Base-by-base conservation (phyloP, 345 rosid genomes). In the Gynandropsis gynandra region DNA sequence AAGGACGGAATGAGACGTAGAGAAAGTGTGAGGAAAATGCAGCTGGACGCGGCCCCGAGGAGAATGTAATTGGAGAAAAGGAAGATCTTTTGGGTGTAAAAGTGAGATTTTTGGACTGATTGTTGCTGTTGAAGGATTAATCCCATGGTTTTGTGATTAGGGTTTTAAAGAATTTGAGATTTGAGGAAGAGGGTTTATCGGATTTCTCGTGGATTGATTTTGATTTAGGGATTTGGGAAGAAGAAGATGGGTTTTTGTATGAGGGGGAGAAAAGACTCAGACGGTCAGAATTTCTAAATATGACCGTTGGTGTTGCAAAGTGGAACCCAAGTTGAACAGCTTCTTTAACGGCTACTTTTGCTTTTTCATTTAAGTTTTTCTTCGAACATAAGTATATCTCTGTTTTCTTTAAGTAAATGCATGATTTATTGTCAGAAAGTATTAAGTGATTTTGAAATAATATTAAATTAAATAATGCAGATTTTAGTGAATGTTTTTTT, bases 21-120 rank as follows among this genome's bases (percentile, higher is more conserved):
- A 12, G 98, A 85, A 37, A 84, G 85, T 11, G 96, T 87, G 31
- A 92, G 72, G 81, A 92, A 87, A 54, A 87, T 78, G 80, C 95
- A 87, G 57, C 89, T 78, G 10, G 96, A 82, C 52, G 98, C 83
- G 16, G 98, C 89, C 0, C 95, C 92, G 0, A 90, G 82, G 19
- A 90, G 89, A 36, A 87, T 62, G 84, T 84, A 87, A 81, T 87
- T 92, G 65, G 82, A 68, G 56, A 79, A 67, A 55, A 87, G 69
- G 82, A 90, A 90, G 42, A 77, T 19, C 54, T 75, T 87, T 75
- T 82, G 98, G 4, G 87, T 82, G 50, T 67, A 66, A 62, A 54
- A 54, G 31, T 80, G 82, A 18, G 83, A 73, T 18, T 65, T 64
- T 39, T 58, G 36, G 1, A 57, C 7, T 5, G 79, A 51, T 10